Evolutionary conservation across 805 yeast genomes (phyloP).

Genomic region (Nakazawaea populi): DNA sequence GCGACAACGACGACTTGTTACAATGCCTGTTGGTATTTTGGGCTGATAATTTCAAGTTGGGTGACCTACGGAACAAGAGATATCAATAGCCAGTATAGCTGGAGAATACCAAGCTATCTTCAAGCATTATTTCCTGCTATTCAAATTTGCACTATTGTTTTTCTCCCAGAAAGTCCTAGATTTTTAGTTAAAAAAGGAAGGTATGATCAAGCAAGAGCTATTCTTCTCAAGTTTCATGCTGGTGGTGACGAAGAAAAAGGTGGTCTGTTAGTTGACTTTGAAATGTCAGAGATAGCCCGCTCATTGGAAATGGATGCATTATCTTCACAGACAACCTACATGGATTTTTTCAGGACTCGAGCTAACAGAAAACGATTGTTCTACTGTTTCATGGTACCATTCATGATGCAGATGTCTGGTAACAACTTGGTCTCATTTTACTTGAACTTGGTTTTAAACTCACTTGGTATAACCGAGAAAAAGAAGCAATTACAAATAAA

Average conservation of each 20-base stretch:
- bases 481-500: conserved; percentile 41
- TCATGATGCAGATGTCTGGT: conserved; percentile 36
- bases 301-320: conserved; percentile 32
- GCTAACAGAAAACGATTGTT: conserved; percentile 33
- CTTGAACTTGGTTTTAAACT: conserved; percentile 40
- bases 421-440: conserved; percentile 43
- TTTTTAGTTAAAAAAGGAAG: conserved; percentile 30
- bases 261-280: conserved; percentile 26
- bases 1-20: conserved; percentile 35
- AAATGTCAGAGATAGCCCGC: conserved; percentile 29
- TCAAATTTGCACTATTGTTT: conserved; percentile 28
- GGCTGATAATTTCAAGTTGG: conserved; percentile 43
- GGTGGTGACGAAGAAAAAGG: conserved; percentile 24
- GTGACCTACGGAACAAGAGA: conserved; percentile 34
- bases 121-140: conserved; percentile 43
- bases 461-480: conserved; percentile 46
- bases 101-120: conserved; percentile 51
- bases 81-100: conserved; percentile 29
- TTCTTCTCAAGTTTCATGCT: conserved; percentile 31
- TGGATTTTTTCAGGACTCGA: conserved; percentile 28
- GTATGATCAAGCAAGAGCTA: conserved; percentile 27
- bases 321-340: conserved; percentile 25
- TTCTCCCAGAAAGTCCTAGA: conserved; percentile 41
- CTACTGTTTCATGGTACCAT: conserved; percentile 23
- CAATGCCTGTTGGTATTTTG: conserved; percentile 35